Evolutionary conservation across 805 yeast species (phyloP).

Genomic region (Candida qinlingensis): DNA sequence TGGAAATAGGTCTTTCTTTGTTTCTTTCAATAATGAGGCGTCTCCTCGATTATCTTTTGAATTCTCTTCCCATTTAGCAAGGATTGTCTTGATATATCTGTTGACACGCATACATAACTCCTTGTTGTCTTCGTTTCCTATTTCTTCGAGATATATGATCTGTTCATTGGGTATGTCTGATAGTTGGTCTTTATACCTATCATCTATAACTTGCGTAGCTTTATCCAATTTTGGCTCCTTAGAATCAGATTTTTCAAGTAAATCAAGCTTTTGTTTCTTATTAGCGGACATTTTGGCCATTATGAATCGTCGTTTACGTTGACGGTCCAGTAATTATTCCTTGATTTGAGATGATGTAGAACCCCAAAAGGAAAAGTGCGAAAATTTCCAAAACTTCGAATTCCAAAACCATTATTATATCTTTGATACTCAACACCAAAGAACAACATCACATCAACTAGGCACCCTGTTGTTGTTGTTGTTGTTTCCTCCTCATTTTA

Average conservation of each 20-base stretch:
- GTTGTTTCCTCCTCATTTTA: no score
- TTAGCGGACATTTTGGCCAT: not conserved
- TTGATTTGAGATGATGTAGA: no score
- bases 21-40: conserved; percentile 32
- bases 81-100: conserved; percentile 26
- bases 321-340: no score
- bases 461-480: no score
- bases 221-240: conserved; percentile 1
- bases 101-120: conserved; percentile 20
- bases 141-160: conserved; percentile 16
- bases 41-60: conserved; percentile 9
- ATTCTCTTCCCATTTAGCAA: conserved; percentile 34
- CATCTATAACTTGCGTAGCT: not conserved
- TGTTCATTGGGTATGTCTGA: conserved; percentile 11
- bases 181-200: not conserved
- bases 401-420: not conserved
- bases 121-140: conserved; percentile 1
- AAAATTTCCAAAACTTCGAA: not conserved
- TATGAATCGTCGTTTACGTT: not conserved
- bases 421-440: no score
- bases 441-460: no score
- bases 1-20: conserved; percentile 46
- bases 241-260: not conserved
- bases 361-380: not conserved
- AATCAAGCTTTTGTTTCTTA: conserved; percentile 3